These are phyloP conservation scores for Penstemon barbatus DNA, from an alignment of 257 asterid species.

Conservation along the genomic window DNA sequence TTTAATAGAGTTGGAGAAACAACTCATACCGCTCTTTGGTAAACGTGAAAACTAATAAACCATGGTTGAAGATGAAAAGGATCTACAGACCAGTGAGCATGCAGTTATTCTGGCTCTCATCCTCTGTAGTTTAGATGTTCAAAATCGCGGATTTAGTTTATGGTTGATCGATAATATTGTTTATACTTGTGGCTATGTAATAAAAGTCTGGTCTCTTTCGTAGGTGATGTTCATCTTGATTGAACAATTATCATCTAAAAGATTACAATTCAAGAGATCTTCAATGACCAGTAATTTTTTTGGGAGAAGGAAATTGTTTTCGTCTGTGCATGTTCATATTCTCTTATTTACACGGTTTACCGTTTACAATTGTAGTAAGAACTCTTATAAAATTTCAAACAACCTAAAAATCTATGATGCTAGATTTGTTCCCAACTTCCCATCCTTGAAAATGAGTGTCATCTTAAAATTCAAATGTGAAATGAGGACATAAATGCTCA, in stretches of 20 bases:
- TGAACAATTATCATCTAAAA: not conserved
- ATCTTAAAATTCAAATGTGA: too few relatives aligned
- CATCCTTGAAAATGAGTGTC: too few relatives aligned
- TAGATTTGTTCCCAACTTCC: too few relatives aligned
- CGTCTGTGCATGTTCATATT: not conserved
- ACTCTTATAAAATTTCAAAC: too few relatives aligned
- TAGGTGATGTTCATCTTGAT: not conserved
- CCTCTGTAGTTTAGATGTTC: slow-evolving; percentile 19
- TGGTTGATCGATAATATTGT: slow-evolving; percentile 11
- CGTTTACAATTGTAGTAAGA: too few relatives aligned
- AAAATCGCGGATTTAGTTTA: not conserved
- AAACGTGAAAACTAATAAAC: slow-evolving; percentile 29
- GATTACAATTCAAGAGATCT: not conserved
- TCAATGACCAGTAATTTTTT: not conserved
- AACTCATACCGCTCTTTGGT: slow-evolving; percentile 59
- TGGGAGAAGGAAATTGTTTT: not conserved
- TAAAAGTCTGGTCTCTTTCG: not conserved
- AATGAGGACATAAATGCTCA: too few relatives aligned
- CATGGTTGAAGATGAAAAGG: not conserved
- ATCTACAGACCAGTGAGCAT: not conserved
- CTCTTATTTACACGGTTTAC: too few relatives aligned
- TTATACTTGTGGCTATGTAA: slow-evolving; percentile 20
- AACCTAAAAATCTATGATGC: too few relatives aligned
- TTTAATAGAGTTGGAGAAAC: slow-evolving; percentile 87
- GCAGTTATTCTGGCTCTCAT: slow-evolving; percentile 6